Evolutionary conservation across 1,284 basidiomycete genomes (phyloP).

Genomic region (Pulveroboletus sp.): DNA sequence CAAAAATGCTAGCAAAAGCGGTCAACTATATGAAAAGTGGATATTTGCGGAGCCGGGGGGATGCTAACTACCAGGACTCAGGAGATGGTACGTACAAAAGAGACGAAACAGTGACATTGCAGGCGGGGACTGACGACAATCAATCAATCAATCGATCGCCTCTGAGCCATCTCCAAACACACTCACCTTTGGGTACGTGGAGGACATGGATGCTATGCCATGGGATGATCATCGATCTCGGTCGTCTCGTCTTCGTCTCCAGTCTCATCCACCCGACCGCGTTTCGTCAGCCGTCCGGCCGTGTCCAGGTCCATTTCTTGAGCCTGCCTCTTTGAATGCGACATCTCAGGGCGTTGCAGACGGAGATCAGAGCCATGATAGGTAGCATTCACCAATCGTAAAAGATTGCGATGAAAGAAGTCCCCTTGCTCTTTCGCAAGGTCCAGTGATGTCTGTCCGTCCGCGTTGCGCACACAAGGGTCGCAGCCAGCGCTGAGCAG

Average conservation of each 20-base stretch:
- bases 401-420: neutral
- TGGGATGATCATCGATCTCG: slow-evolving; percentile 1
- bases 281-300: neutral
- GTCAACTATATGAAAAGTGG: too few species aligned
- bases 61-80: too few species aligned
- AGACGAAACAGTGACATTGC: neutral
- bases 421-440: neutral
- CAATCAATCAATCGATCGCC: neutral
- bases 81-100: too few species aligned
- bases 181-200: neutral
- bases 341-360: neutral
- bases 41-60: too few species aligned
- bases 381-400: neutral
- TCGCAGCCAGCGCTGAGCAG: slow-evolving; percentile 1
- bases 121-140: neutral
- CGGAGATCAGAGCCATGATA: neutral
- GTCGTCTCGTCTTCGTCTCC: neutral
- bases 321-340: neutral
- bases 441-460: slow-evolving; percentile 1
- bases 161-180: neutral
- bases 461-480: neutral
- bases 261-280: neutral
- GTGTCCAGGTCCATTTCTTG: neutral
- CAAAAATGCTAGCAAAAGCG: too few species aligned
- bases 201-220: neutral